These are phyloP conservation scores for Pelargonium citronellum DNA, from an alignment of 441 rosid species.

Conservation along the genomic window DNA sequence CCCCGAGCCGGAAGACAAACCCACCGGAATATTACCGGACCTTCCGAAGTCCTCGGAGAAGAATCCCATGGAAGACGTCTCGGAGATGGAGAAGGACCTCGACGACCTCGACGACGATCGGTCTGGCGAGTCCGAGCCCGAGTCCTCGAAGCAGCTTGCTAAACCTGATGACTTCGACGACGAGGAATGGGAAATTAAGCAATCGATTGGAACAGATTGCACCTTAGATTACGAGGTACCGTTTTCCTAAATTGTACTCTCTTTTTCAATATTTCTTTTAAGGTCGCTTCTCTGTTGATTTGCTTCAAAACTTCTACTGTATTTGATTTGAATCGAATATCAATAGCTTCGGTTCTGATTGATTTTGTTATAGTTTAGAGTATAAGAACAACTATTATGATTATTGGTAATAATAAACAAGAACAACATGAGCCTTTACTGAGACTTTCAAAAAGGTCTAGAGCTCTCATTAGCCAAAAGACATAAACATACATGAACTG, in stretches of 20 bases:
- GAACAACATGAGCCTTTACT: not conserved
- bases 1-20: no score
- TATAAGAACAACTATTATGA: conserved; percentile 20
- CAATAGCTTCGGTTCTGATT: conserved; percentile 21
- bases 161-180: conserved; percentile 64
- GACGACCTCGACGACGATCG: conserved; percentile 41
- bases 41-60: not conserved
- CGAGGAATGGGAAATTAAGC: conserved; percentile 43
- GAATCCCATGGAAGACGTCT: conserved; percentile 5
- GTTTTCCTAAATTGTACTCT: not conserved
- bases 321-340: not conserved
- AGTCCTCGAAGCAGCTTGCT: conserved; percentile 19
- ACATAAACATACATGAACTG: conserved; percentile 78
- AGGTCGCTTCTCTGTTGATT: not conserved
- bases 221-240: conserved; percentile 72
- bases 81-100: conserved; percentile 45
- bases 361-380: conserved; percentile 48
- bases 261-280: not conserved
- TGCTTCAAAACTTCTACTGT: not conserved
- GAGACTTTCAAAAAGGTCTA: conserved; percentile 9
- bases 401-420: not conserved
- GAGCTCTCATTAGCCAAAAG: no score
- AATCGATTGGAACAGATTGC: conserved; percentile 51
- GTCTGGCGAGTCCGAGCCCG: conserved; percentile 15
- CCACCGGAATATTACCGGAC: no score